These are phyloP conservation scores for Starmerella kuoi DNA, from an alignment of 805 yeast species.

Conservation along the genomic window DNA sequence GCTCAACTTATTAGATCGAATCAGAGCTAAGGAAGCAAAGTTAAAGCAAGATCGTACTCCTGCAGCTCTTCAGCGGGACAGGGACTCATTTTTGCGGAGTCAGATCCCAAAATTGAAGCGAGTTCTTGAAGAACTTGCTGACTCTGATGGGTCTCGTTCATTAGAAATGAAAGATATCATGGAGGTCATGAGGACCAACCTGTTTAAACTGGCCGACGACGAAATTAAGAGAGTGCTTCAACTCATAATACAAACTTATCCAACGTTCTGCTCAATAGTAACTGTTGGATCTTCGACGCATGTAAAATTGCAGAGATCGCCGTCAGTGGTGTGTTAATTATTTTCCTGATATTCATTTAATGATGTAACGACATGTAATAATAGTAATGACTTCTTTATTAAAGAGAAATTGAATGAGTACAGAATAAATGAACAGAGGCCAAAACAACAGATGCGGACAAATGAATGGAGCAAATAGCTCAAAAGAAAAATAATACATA, in stretches of 20 bases:
- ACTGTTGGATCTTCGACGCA: slow-evolving; percentile 21
- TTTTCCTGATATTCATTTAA: not conserved
- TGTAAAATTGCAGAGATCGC: slow-evolving; percentile 14
- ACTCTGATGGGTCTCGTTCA: not conserved
- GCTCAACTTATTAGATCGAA: slow-evolving; percentile 24
- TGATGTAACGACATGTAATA: not conserved
- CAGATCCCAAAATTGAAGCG: slow-evolving; percentile 22
- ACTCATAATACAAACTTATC: slow-evolving; percentile 19
- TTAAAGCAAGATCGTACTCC: slow-evolving; percentile 6
- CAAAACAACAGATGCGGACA: too few relatives aligned
- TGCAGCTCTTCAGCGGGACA: slow-evolving; percentile 5
- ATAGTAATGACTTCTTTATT: too few relatives aligned
- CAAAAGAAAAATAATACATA: too few relatives aligned
- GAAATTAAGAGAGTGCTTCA: slow-evolving; percentile 23
- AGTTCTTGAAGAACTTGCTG: slow-evolving; percentile 18
- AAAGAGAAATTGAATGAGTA: too few relatives aligned
- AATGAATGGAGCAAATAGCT: too few relatives aligned
- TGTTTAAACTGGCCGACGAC: slow-evolving; percentile 20
- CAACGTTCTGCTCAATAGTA: slow-evolving; percentile 23
- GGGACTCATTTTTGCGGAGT: slow-evolving; percentile 20
- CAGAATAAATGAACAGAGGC: too few relatives aligned
- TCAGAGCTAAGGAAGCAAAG: slow-evolving; percentile 26
- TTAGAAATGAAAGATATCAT: slow-evolving; percentile 17
- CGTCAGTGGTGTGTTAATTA: not conserved
- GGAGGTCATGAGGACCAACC: slow-evolving; percentile 19